Conservation (phyloP, 2,329 filamentous ascomycete genomes). For the Cladosporium sp. region DNA sequence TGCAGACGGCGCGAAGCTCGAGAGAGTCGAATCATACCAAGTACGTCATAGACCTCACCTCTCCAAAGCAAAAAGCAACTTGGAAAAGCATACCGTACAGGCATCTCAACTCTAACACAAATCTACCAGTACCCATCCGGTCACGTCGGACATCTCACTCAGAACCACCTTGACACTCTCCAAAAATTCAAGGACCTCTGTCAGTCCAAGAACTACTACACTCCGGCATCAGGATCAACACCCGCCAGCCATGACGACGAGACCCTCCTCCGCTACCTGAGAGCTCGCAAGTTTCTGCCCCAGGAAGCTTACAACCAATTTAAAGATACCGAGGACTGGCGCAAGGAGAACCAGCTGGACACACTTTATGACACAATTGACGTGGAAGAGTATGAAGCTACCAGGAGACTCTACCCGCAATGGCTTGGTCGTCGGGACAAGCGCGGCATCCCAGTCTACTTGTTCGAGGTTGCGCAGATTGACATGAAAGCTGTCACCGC, state of each 20-base stretch:
- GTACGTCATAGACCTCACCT: constrained; percentile 22
- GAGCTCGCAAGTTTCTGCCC: constrained; percentile 78
- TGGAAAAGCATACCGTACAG: background rate
- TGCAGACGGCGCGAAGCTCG: constrained; percentile 27
- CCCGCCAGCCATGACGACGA: constrained; percentile 69
- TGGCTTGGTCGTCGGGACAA: constrained; percentile 90
- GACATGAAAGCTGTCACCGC: constrained; percentile 77
- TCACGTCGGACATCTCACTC: constrained; percentile 76
- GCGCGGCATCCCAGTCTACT: constrained; percentile 86
- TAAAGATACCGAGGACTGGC: constrained; percentile 84
- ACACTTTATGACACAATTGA: constrained; percentile 85
- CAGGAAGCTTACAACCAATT: constrained; percentile 81
- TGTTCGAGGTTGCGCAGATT: constrained; percentile 82
- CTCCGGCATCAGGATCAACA: constrained; percentile 42
- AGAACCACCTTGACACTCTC: constrained; percentile 67
- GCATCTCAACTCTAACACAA: background rate
- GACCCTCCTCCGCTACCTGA: constrained; percentile 77
- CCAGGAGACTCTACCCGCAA: constrained; percentile 81
- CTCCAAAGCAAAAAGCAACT: constrained; percentile 8
- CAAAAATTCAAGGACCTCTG: constrained; percentile 69
- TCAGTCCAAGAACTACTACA: constrained; percentile 64
- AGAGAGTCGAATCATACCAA: constrained; percentile 35
- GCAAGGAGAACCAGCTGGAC: constrained; percentile 74
- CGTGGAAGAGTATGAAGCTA: constrained; percentile 77
- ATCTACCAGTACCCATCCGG: constrained; percentile 63